These are phyloP conservation scores for Claviceps sp. DNA, from an alignment of 2,329 filamentous ascomycete genomes.

Conservation along the genomic window DNA sequence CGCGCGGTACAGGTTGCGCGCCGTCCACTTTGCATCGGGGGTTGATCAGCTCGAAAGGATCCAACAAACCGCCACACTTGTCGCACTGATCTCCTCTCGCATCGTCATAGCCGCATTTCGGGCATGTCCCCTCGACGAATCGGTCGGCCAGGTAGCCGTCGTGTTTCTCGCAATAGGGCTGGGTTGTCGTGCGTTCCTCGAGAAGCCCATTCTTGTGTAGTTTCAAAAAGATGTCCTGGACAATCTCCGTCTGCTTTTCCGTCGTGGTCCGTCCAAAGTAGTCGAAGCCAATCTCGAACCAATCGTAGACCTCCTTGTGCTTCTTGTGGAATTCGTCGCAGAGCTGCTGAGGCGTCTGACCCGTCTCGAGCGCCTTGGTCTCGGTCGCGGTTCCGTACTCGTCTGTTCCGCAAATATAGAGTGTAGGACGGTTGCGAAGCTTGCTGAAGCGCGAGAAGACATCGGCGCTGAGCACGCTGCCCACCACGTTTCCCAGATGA, in stretches of 20 bases:
- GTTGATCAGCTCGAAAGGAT: slow-evolving; percentile 64
- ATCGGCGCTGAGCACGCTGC: slow-evolving; percentile 77
- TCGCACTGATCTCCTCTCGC: slow-evolving; percentile 65
- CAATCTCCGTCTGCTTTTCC: slow-evolving; percentile 76
- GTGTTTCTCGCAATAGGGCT: slow-evolving; percentile 80
- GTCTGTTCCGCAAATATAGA: slow-evolving; percentile 73
- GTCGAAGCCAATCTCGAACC: slow-evolving; percentile 93
- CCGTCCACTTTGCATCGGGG: slow-evolving; percentile 87
- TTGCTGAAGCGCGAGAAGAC: slow-evolving; percentile 75
- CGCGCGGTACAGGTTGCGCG: slow-evolving; percentile 60
- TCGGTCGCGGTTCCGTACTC: slow-evolving; percentile 95
- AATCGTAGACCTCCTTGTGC: slow-evolving; percentile 84
- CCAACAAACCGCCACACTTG: slow-evolving; percentile 58
- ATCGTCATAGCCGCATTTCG: slow-evolving; percentile 57
- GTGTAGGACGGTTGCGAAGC: slow-evolving; percentile 62
- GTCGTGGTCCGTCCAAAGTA: slow-evolving; percentile 91
- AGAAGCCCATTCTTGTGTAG: slow-evolving; percentile 82
- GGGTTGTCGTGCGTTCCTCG: slow-evolving; percentile 72
- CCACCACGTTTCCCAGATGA: slow-evolving; percentile 80
- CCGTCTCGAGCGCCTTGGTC: slow-evolving; percentile 85
- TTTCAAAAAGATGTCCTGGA: slow-evolving; percentile 78
- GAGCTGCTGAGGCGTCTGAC: slow-evolving; percentile 66
- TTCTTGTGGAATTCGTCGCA: slow-evolving; percentile 88
- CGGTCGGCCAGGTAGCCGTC: slow-evolving; percentile 71
- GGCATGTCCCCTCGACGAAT: slow-evolving; percentile 69